phyloP scores from a whole-genome alignment of 441 rosid species.

The Lepidium campestre region DNA sequence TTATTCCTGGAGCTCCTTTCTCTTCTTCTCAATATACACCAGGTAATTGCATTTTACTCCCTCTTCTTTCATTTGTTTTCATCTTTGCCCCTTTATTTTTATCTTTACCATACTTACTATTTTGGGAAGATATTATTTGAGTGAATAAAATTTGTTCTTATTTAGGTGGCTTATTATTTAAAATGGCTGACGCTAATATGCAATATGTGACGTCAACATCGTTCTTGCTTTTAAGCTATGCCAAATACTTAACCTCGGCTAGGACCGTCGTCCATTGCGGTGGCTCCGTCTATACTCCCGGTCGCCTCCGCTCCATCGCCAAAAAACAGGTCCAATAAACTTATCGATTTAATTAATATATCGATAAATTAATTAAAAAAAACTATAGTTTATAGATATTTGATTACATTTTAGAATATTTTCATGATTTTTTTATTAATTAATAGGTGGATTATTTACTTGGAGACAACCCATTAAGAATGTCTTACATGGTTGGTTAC shows the following conservation, averaged over 20 bases:
- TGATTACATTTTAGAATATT: too few species aligned
- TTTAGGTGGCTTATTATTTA: constrained; percentile 60
- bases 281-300: constrained; percentile 47
- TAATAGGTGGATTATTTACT: constrained; percentile 60
- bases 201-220: constrained; percentile 75
- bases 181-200: constrained; percentile 65
- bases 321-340: constrained; percentile 45
- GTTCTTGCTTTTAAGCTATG: constrained; percentile 61
- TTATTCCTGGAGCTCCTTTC: constrained; percentile 59
- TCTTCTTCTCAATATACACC: constrained; percentile 59
- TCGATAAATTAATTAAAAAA: too few species aligned
- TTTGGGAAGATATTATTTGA: neutral
- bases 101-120: neutral
- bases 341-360: too few species aligned
- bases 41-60: constrained; percentile 29
- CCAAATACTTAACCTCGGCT: constrained; percentile 57
- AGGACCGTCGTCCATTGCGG: constrained; percentile 54
- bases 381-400: too few species aligned
- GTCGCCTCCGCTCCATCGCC: constrained; percentile 54
- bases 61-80: neutral
- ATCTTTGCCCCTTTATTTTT: neutral
- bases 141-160: neutral
- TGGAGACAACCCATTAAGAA: constrained; percentile 61
- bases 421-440: neutral
- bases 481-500: constrained; percentile 80